Conservation (phyloP, 305 asterid genomes). For the Solanum hybrid region DNA sequence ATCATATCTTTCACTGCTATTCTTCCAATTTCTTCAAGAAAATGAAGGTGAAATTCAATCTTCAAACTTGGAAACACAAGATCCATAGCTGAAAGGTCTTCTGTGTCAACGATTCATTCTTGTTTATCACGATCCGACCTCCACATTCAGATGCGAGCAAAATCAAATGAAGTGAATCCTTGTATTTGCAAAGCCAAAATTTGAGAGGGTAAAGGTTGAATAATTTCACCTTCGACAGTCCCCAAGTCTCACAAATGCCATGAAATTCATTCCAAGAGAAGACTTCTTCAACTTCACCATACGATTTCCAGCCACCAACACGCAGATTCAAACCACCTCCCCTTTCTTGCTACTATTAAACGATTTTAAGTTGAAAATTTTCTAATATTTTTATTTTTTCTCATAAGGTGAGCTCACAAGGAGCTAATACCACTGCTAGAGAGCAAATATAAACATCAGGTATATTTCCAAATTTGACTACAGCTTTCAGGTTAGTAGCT, state of each 20-base stretch:
- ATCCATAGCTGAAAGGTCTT: background rate
- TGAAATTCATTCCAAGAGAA: background rate
- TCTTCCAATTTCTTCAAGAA: background rate
- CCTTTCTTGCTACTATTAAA: background rate
- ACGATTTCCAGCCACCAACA: background rate
- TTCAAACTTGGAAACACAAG: background rate
- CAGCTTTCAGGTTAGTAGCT: no score
- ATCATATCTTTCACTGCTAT: background rate
- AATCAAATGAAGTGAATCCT: background rate
- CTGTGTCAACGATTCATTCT: background rate
- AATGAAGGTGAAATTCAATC: background rate
- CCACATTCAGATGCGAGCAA: background rate
- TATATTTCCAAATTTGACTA: no score
- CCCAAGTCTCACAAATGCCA: background rate
- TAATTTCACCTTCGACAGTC: background rate
- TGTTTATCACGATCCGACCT: background rate
- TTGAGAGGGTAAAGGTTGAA: background rate
- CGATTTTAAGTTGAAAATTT: background rate
- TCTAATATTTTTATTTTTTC: background rate
- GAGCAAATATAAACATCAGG: background rate
- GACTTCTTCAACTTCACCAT: background rate
- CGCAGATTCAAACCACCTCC: background rate
- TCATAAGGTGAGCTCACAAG: background rate
- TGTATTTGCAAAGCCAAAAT: background rate
- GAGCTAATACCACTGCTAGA: background rate